These are phyloP conservation scores for Apium graveolens DNA, from an alignment of 129 eudicot genomes.

Conservation along the genomic window DNA sequence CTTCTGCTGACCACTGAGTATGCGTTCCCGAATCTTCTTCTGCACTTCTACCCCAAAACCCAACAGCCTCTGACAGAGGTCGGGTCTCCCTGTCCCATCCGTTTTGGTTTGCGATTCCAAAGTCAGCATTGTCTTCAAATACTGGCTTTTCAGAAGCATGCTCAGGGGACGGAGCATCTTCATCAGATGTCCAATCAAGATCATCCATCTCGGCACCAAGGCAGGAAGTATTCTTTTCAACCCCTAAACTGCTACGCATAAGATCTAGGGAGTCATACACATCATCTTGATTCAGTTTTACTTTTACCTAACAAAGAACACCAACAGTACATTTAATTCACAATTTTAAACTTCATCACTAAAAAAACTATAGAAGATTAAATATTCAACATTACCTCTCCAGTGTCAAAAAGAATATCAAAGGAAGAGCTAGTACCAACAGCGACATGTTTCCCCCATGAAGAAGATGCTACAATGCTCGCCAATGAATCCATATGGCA, in stretches of 20 bases:
- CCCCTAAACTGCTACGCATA: conserved; percentile 37
- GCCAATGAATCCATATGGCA: conserved; percentile 74
- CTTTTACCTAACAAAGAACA: conserved; percentile 38
- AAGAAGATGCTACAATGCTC: conserved; percentile 90
- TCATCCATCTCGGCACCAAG: conserved; percentile 62
- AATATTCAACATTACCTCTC: conserved; percentile 49
- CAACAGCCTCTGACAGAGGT: conserved; percentile 4
- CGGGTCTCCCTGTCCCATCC: conserved; percentile 29
- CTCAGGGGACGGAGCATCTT: conserved; percentile 44
- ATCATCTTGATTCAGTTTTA: conserved; percentile 58
- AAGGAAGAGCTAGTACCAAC: conserved; percentile 91
- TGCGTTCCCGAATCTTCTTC: background rate
- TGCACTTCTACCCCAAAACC: conserved; percentile 8
- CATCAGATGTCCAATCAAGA: conserved; percentile 30
- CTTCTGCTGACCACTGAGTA: background rate
- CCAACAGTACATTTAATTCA: background rate
- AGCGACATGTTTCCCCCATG: conserved; percentile 95
- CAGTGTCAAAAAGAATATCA: conserved; percentile 77
- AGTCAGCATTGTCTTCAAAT: conserved; percentile 56
- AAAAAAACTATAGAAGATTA: background rate
- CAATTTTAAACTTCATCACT: background rate
- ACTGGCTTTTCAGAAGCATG: conserved; percentile 45
- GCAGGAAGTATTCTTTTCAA: conserved; percentile 41
- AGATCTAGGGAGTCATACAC: conserved; percentile 65
- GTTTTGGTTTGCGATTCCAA: conserved; percentile 20